Base-by-base conservation (phyloP, 352 stramenopile genomes). In the Globisporangium nagaii region DNA sequence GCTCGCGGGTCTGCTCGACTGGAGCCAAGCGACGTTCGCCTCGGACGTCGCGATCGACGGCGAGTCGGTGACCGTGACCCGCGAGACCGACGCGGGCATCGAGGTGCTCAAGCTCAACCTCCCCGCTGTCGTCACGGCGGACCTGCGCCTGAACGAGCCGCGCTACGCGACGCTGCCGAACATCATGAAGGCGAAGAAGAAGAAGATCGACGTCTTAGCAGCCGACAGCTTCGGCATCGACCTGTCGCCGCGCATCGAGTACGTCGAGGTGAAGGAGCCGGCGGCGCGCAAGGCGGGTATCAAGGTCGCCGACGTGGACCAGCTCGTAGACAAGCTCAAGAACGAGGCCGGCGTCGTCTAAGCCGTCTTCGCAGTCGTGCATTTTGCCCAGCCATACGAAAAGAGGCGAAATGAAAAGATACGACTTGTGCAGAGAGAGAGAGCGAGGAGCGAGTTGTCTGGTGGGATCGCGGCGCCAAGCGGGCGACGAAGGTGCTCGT, bases 161-260 rank as follows among this genome's bases (percentile, higher is more conserved):
- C 93, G 97, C 13, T 99, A 99, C 75, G 95, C 97, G 17, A 99
- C 96, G 50, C 77, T 99, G 51, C 97, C 97, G 34, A 99, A 99
- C 77, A 99, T 99, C 66, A 99, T 99, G 96, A 99, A 99, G 82
- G 88, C 88, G 30, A 96, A 96, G 79, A 96, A 96, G 71, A 96
- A 96, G 69, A 89, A 89, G 60, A 94, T 96, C 44, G 87, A 93
- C 49, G 79, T 79, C 17, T 53, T 90, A 19, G 62, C 73, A 2
- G 84, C 85, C 24, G 82, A 89, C 54, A 83, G 78, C 58, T 71
- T 92, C 25, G 77, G 74, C 56, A 65, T 93, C 49, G 81, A 93
- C 64, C 60, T 93, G 34, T 61, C 73, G 40, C 82, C 84, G 3
- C 81, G 82, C 52, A 84, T 90, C 56, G 65, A 89, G 36, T 70